A percentile compares a stretch with the other conserved stretches of the same genome.
These are phyloP conservation scores for Saccharata proteae DNA, from an alignment of 2,329 filamentous ascomycete genomes.

Conservation along the genomic window DNA sequence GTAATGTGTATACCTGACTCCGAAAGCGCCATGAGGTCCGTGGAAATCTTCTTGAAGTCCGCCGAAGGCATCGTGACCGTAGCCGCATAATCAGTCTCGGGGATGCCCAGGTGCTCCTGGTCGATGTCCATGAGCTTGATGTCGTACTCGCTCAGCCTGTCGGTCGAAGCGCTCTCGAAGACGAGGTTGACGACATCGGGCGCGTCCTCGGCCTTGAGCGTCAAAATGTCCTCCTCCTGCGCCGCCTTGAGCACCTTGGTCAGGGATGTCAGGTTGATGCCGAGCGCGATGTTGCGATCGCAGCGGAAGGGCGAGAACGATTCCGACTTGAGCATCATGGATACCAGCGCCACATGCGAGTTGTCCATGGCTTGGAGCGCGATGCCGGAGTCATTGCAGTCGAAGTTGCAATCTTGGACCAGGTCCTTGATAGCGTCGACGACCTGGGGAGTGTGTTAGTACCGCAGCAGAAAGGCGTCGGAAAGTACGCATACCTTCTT, in stretches of 20 bases:
- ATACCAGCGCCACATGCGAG: conserved; percentile 96
- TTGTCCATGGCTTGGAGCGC: conserved; percentile 99
- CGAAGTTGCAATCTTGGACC: conserved; percentile 99
- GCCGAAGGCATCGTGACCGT: conserved; percentile 76
- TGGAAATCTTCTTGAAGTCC: conserved; percentile 92
- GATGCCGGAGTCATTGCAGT: conserved; percentile 99
- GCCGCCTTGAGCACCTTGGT: conserved; percentile 95
- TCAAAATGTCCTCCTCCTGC: conserved; percentile 87
- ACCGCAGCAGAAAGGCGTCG: not conserved
- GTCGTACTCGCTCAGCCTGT: conserved; percentile 96
- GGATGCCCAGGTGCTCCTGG: conserved; percentile 97
- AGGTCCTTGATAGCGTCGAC: conserved; percentile 99
- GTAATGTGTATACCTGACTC: conserved; percentile 65
- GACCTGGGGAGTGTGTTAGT: conserved; percentile 46
- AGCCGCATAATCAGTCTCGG: conserved; percentile 95
- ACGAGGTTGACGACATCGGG: conserved; percentile 91
- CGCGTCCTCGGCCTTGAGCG: conserved; percentile 92
- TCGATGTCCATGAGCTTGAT: conserved; percentile 99
- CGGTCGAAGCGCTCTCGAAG: conserved; percentile 81
- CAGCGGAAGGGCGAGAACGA: conserved; percentile 91
- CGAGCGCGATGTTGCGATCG: conserved; percentile 96
- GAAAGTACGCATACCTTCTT: conserved; percentile 59
- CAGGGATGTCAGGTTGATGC: conserved; percentile 90
- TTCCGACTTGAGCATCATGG: conserved; percentile 96
- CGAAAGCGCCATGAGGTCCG: conserved; percentile 80